Conservation (phyloP, 257 asterid genomes). For the Fraxinus americana region DNA sequence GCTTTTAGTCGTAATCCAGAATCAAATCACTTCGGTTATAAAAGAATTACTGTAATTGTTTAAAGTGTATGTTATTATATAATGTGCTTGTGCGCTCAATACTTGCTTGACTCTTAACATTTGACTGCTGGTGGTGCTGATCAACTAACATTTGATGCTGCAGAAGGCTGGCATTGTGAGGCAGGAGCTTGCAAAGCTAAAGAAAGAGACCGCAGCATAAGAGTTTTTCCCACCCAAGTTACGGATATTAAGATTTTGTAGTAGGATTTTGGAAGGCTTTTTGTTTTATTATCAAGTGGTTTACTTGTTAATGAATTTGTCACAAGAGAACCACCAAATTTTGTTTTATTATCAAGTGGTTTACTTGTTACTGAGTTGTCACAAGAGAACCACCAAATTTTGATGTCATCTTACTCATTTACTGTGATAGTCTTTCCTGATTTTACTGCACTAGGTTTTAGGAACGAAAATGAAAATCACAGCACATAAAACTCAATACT, state of each 20-base stretch:
- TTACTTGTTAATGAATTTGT: conserved; percentile 20
- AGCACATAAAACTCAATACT: neutral
- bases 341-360: conserved; percentile 5
- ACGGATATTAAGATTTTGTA: conserved; percentile 3
- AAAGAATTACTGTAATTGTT: neutral
- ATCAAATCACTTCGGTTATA: neutral
- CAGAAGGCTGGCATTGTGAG: conserved; percentile 87
- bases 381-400: neutral
- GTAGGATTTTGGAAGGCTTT: conserved; percentile 15
- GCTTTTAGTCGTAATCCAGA: neutral
- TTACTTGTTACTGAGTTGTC: conserved; percentile 20
- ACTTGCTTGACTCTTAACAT: neutral
- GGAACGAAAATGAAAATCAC: neutral
- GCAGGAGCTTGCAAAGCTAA: conserved; percentile 85
- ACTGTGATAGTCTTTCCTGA: neutral
- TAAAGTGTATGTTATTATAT: neutral
- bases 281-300: conserved; percentile 9
- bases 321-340: neutral
- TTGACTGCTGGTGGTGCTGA: neutral
- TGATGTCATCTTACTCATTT: neutral
- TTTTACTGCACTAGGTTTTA: no score
- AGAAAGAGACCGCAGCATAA: conserved; percentile 53
- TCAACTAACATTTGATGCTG: conserved; percentile 26
- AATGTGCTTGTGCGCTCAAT: neutral
- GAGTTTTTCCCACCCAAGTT: conserved; percentile 7